A percentile compares a stretch with the other conserved stretches of the same genome.
These are phyloP conservation scores for Gossypium lobatum DNA, from an alignment of 441 rosid species.

Conservation along the genomic window DNA sequence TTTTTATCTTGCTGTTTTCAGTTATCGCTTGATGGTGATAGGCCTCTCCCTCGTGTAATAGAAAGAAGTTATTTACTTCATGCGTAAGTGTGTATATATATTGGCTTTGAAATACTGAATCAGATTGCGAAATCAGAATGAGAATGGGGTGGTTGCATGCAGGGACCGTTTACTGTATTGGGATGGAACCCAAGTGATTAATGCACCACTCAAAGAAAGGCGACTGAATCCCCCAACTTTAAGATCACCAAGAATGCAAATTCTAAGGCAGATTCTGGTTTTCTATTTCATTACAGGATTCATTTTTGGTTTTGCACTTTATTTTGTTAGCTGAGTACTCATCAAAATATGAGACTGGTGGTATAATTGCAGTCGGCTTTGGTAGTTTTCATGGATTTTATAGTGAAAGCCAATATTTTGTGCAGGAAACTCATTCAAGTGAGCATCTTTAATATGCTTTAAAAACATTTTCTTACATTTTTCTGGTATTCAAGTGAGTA, in stretches of 20 bases:
- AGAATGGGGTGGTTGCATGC: background rate
- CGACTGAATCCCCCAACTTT: background rate
- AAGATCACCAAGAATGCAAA: background rate
- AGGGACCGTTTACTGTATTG: background rate
- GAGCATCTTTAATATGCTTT: too few relatives aligned
- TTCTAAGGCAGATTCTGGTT: background rate
- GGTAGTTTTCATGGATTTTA: too few relatives aligned
- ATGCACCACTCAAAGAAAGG: background rate
- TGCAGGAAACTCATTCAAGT: background rate
- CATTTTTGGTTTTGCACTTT: too few relatives aligned
- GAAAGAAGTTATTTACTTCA: background rate
- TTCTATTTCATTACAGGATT: background rate
- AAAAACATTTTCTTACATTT: too few relatives aligned
- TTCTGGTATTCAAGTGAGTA: too few relatives aligned
- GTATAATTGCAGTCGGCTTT: too few relatives aligned
- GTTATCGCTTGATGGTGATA: too few relatives aligned
- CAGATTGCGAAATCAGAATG: background rate
- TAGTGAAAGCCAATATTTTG: too few relatives aligned
- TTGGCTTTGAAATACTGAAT: background rate
- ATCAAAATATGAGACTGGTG: background rate
- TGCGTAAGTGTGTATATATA: too few relatives aligned
- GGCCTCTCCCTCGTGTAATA: background rate
- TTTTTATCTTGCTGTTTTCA: too few relatives aligned
- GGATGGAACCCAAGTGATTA: too few relatives aligned
- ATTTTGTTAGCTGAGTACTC: too few relatives aligned